These are phyloP conservation scores for Hypoxylon rubiginosum DNA, from an alignment of 2,329 filamentous ascomycete genomes.

Conservation along the genomic window DNA sequence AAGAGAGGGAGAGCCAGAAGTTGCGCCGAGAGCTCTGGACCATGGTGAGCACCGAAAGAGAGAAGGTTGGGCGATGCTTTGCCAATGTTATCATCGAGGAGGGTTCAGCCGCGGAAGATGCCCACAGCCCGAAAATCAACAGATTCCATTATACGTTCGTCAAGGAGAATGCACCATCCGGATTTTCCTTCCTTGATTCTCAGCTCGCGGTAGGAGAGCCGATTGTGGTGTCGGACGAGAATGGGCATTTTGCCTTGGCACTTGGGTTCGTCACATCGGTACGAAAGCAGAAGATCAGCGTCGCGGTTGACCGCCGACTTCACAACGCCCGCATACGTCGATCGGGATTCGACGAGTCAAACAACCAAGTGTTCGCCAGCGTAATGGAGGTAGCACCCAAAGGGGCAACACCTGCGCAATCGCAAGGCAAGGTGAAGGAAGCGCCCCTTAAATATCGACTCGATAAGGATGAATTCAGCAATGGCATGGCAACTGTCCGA, in stretches of 20 bases:
- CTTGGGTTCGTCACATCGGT: slow-evolving; percentile 90
- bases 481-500: slow-evolving; percentile 93
- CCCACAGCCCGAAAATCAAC: slow-evolving; percentile 85
- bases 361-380: slow-evolving; percentile 88
- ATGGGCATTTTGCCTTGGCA: slow-evolving; percentile 93
- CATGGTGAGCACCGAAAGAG: slow-evolving; percentile 89
- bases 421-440: slow-evolving; percentile 65
- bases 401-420: slow-evolving; percentile 65
- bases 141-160: slow-evolving; percentile 88
- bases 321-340: slow-evolving; percentile 86
- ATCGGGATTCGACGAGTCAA: slow-evolving; percentile 78
- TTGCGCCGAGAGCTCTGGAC: slow-evolving; percentile 94
- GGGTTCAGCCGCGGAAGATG: slow-evolving; percentile 78
- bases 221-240: slow-evolving; percentile 95
- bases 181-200: slow-evolving; percentile 91
- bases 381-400: slow-evolving; percentile 86
- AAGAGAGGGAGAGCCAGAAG: slow-evolving; percentile 91
- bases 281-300: slow-evolving; percentile 80
- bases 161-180: slow-evolving; percentile 72
- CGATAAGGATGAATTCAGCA: slow-evolving; percentile 98
- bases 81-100: slow-evolving; percentile 87
- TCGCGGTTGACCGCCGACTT: slow-evolving; percentile 89
- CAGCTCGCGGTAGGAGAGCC: slow-evolving; percentile 90
- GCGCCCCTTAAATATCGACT: slow-evolving; percentile 80
- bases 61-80: slow-evolving; percentile 91